Conservation (phyloP, 345 rosid genomes). For the Eucalyptus sideroxylon region DNA sequence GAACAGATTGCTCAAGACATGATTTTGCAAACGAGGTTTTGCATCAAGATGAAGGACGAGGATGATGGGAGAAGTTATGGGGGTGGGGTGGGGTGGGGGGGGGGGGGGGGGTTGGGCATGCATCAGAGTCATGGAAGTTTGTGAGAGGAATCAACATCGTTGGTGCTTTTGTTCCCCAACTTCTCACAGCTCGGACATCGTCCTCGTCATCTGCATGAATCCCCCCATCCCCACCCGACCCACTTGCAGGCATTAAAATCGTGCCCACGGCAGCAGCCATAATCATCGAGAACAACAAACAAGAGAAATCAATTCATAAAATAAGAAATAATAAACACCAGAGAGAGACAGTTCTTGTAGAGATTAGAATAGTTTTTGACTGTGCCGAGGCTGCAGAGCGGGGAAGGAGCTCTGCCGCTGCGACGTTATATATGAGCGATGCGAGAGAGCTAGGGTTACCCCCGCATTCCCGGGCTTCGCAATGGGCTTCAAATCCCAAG, state of each 20-base stretch:
- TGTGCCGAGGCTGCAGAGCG: neutral
- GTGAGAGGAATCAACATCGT: neutral
- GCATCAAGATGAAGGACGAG: neutral
- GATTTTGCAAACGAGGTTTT: neutral
- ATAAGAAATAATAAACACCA: neutral
- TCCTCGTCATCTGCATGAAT: neutral
- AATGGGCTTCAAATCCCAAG: neutral
- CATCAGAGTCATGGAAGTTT: slow-evolving; percentile 58
- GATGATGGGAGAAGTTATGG: neutral
- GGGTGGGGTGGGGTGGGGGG: no score
- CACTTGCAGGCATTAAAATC: neutral
- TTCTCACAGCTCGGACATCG: neutral
- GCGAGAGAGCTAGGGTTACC: neutral
- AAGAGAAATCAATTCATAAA: neutral
- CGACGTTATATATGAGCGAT: neutral
- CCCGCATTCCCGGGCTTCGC: neutral
- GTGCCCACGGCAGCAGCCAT: neutral
- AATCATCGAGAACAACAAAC: neutral
- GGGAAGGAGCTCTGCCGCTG: neutral
- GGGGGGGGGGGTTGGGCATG: neutral
- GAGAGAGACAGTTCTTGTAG: neutral
- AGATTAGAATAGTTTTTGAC: neutral
- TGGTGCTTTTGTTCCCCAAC: neutral
- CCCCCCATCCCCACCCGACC: neutral
- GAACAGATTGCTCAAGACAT: neutral